Evolutionary conservation across 2,329 filamentous ascomycete species (phyloP).

Genomic region (Xylaria sp.): DNA sequence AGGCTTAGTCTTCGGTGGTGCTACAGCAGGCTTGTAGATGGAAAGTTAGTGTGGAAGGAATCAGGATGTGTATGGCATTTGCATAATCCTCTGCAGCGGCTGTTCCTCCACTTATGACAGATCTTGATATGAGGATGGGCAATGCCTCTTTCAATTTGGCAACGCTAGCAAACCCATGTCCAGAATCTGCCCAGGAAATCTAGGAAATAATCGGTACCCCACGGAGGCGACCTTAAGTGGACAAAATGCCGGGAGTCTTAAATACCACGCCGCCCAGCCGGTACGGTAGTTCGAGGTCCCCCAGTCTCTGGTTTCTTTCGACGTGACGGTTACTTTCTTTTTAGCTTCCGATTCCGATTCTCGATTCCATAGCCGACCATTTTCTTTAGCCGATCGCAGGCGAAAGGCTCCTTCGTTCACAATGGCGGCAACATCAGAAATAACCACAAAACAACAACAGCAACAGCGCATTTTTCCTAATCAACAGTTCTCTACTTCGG

Average conservation of each 20-base stretch:
- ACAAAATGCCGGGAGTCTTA: constrained; percentile 34
- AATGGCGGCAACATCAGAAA: constrained; percentile 28
- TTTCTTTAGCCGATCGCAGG: constrained; percentile 35
- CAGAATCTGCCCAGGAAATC: constrained; percentile 16
- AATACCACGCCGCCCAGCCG: constrained; percentile 33
- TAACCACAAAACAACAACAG: constrained; percentile 5
- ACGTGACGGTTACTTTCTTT: constrained; percentile 37
- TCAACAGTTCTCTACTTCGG: constrained; percentile 35
- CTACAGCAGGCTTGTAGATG: not conserved
- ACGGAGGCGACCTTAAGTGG: constrained; percentile 27
- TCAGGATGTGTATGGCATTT: constrained; percentile 24
- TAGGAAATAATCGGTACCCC: constrained; percentile 29
- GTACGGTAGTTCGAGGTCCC: constrained; percentile 31
- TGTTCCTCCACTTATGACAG: constrained; percentile 34
- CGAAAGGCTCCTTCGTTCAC: constrained; percentile 34
- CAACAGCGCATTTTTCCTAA: constrained; percentile 28
- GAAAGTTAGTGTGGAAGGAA: constrained; percentile 14
- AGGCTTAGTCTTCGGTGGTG: not conserved
- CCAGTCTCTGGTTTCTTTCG: constrained; percentile 32
- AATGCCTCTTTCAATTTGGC: constrained; percentile 37
- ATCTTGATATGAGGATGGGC: constrained; percentile 30
- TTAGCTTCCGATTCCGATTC: constrained; percentile 28
- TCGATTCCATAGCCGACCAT: constrained; percentile 29
- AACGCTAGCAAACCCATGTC: constrained; percentile 34
- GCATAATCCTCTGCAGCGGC: constrained; percentile 28